These are phyloP conservation scores for Austroboletus rostrupii DNA, from an alignment of 1,284 basidiomycete species.

Conservation along the genomic window DNA sequence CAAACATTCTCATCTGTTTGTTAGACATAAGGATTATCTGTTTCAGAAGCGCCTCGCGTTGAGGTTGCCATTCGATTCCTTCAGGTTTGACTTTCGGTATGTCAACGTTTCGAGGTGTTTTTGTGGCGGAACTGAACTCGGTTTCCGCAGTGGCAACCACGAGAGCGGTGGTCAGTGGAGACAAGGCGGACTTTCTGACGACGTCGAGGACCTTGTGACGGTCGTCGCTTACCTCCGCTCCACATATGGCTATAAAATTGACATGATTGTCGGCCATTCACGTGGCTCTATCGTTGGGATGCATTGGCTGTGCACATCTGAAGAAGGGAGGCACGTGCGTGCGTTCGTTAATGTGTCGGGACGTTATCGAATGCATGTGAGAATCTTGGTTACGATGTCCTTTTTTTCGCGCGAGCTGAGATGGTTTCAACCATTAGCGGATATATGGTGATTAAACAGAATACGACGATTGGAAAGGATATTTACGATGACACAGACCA, in stretches of 20 bases:
- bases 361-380: slow-evolving; percentile 70
- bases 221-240: slow-evolving; percentile 60
- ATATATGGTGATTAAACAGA: slow-evolving; percentile 37
- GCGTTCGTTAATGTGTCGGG: slow-evolving; percentile 69
- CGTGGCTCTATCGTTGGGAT: slow-evolving; percentile 64
- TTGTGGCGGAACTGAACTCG: slow-evolving; percentile 3
- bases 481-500: slow-evolving; percentile 22
- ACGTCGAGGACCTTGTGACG: slow-evolving; percentile 58
- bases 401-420: slow-evolving; percentile 11
- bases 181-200: slow-evolving; percentile 51
- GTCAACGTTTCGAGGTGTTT: slow-evolving; percentile 15
- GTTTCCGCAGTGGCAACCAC: slow-evolving; percentile 57
- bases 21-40: slow-evolving; percentile 79
- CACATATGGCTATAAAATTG: slow-evolving; percentile 60
- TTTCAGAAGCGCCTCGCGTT: slow-evolving; percentile 72
- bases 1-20: slow-evolving; percentile 1
- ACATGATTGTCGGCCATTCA: slow-evolving; percentile 70
- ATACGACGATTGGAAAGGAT: not conserved
- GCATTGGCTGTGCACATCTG: slow-evolving; percentile 60
- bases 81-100: slow-evolving; percentile 82
- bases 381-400: slow-evolving; percentile 20
- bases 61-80: slow-evolving; percentile 71
- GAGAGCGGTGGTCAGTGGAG: slow-evolving; percentile 69
- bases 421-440: slow-evolving; percentile 32
- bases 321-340: slow-evolving; percentile 50